Base-by-base conservation (phyloP, 139 green algal genomes). In the Chloropicon primus region DNA sequence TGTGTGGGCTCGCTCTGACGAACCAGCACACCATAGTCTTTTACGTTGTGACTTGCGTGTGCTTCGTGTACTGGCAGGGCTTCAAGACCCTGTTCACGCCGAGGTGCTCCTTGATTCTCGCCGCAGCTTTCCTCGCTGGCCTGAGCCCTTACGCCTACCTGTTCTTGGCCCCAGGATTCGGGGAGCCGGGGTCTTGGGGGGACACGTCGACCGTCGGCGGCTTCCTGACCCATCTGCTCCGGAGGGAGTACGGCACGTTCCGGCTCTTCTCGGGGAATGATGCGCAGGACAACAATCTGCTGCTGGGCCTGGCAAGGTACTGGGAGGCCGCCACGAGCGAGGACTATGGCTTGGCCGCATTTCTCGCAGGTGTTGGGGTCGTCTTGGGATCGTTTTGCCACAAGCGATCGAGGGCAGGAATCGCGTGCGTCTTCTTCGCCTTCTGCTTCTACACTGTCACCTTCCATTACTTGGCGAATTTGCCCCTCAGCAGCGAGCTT, bases 11-110 rank as follows among this genome's bases (percentile, higher is more conserved):
- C 22, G 77, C 27, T 2, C 72, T 77, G 21, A 77, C 28, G 71
- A 81, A 81, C 29, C 77, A 81, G 77, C 77, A 81, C 72, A 81
- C 77, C 1, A 73, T 73, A 27, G 27, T 77, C 22, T 77, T 81
- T 29, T 77, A 77, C 77, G 72, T 77, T 1, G 71, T 28, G 2
- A 72, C 77, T 24, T 62, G 27, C 27, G 28, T 25, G 24, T 23
- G 71, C 26, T 77, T 27, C 27, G 77, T 77, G 2, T 21, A 54
- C 21, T 26, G 17, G 23, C 53, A 74, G 41, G 53, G 23, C 53
- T 25, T 24, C 2, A 2, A 24, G 2, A 24, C 3, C 2, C 2
- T 79, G 22, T 54, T 79, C 27, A 29, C 26, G 1, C 74, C 74
- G 1, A 28, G 2, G 24, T 21, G 71, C 5, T 26, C 23, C 3